phyloP scores from a whole-genome alignment of 768 basidiomycete species.

The Rickenella mellea region DNA sequence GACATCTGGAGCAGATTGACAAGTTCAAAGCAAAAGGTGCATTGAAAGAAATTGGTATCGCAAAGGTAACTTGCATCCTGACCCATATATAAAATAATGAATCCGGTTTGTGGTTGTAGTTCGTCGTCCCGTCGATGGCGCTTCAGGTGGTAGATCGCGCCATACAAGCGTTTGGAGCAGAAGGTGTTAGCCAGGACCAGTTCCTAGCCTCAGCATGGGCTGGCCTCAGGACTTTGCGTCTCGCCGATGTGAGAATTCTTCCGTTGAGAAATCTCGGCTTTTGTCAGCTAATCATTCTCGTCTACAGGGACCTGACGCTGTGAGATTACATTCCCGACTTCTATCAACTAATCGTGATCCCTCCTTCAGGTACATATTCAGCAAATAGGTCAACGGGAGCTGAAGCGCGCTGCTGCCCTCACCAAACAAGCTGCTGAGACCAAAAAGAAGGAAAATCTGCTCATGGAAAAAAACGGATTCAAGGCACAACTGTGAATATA shows the following conservation, averaged over 20 bases:
- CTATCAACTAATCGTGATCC: conserved; percentile 1
- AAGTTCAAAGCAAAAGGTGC: conserved; percentile 87
- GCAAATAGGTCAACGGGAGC: conserved; percentile 85
- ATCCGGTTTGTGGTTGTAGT: conserved; percentile 37
- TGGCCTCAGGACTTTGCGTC: conserved; percentile 74
- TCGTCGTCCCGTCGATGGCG: conserved; percentile 89
- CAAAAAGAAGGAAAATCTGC: conserved; percentile 49
- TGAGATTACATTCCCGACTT: conserved; percentile 20
- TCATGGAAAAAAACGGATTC: conserved; percentile 51
- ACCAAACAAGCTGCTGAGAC: conserved; percentile 42
- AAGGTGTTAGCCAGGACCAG: conserved; percentile 87
- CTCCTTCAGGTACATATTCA: conserved; percentile 74
- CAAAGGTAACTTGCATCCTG: conserved; percentile 53
- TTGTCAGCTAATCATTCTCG: conserved; percentile 4
- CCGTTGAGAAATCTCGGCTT: background rate
- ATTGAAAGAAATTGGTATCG: conserved; percentile 93
- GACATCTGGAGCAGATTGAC: conserved; percentile 55
- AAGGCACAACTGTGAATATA: conserved; percentile 48
- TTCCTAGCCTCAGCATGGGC: conserved; percentile 74
- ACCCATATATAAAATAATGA: background rate
- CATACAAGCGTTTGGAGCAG: conserved; percentile 94
- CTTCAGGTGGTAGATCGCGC: conserved; percentile 85
- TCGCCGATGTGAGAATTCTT: conserved; percentile 55
- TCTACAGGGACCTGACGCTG: conserved; percentile 69
- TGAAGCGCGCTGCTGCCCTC: conserved; percentile 65